Conservation (phyloP, 495 filamentous ascomycete species). For the Penicillium desertorum region DNA sequence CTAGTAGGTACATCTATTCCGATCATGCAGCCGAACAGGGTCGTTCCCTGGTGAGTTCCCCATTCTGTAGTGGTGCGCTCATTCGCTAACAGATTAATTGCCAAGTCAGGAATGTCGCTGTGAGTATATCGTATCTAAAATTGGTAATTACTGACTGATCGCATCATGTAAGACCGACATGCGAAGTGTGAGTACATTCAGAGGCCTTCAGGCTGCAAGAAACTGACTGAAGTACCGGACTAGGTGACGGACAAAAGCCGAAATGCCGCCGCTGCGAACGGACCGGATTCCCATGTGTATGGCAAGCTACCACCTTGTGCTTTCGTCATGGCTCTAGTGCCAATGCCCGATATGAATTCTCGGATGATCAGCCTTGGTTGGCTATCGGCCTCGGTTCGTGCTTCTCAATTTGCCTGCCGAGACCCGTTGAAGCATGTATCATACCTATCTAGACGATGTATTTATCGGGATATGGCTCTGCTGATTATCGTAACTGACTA, state of each 20-base stretch:
- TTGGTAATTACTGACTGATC: slow-evolving; percentile 2
- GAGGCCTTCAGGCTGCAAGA: neutral
- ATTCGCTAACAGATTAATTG: slow-evolving; percentile 10
- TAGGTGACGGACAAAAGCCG: slow-evolving; percentile 24
- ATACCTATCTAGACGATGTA: neutral
- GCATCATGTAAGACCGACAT: slow-evolving; percentile 15
- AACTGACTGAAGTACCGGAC: neutral
- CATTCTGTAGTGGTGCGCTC: slow-evolving; percentile 6
- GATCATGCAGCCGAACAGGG: slow-evolving; percentile 21
- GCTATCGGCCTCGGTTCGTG: slow-evolving; percentile 18
- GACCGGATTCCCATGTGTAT: slow-evolving; percentile 20
- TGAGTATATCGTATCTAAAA: slow-evolving; percentile 9
- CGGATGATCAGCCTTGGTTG: slow-evolving; percentile 27
- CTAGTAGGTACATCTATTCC: neutral
- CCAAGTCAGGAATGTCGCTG: slow-evolving; percentile 24
- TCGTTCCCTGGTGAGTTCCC: slow-evolving; percentile 23
- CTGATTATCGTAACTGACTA: neutral
- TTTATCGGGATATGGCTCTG: neutral
- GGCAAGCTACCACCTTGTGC: slow-evolving; percentile 16
- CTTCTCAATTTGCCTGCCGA: neutral
- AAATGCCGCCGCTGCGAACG: slow-evolving; percentile 23
- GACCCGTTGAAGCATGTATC: neutral
- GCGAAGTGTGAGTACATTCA: slow-evolving; percentile 21
- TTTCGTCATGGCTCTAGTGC: slow-evolving; percentile 30
- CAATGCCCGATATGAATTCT: slow-evolving; percentile 23